These are phyloP conservation scores for Talaromyces verruculosus DNA, from an alignment of 2,329 filamentous ascomycete genomes.

Conservation along the genomic window DNA sequence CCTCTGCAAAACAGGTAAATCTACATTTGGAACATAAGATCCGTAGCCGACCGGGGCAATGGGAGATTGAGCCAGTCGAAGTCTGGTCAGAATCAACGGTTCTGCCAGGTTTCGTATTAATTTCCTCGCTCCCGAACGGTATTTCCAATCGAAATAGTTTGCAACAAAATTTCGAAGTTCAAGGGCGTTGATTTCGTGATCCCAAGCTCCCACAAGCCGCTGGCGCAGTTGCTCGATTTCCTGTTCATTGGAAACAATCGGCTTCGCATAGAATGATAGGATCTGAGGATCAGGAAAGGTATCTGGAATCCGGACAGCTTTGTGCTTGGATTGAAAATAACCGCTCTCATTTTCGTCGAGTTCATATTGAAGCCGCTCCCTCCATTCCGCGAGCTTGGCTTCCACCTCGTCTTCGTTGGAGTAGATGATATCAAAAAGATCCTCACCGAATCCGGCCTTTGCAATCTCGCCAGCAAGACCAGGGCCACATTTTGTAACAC, in stretches of 20 bases:
- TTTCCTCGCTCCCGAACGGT: slow-evolving; percentile 75
- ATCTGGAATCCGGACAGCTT: slow-evolving; percentile 71
- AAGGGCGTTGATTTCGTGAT: slow-evolving; percentile 62
- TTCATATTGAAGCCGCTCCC: slow-evolving; percentile 69
- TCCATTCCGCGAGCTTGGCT: slow-evolving; percentile 62
- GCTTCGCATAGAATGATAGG: slow-evolving; percentile 82
- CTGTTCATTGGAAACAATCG: slow-evolving; percentile 68
- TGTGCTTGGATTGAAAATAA: slow-evolving; percentile 75
- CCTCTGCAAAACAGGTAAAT: slow-evolving; percentile 60
- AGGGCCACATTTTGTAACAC: slow-evolving; percentile 81
- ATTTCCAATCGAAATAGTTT: slow-evolving; percentile 84
- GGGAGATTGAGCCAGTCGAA: slow-evolving; percentile 40
- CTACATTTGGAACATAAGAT: slow-evolving; percentile 44
- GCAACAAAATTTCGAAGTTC: slow-evolving; percentile 71
- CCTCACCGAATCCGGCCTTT: slow-evolving; percentile 77
- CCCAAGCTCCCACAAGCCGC: slow-evolving; percentile 57
- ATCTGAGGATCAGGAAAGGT: slow-evolving; percentile 78
- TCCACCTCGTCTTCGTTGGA: slow-evolving; percentile 32
- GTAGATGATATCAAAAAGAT: slow-evolving; percentile 65
- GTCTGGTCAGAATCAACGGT: slow-evolving; percentile 67
- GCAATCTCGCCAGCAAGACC: slow-evolving; percentile 90
- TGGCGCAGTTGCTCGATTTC: slow-evolving; percentile 57
- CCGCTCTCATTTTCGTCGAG: slow-evolving; percentile 79
- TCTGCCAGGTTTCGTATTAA: slow-evolving; percentile 79
- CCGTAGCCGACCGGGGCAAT: slow-evolving; percentile 32